These are phyloP conservation scores for Trichoderma sp. DNA, from an alignment of 2,329 filamentous ascomycete genomes.

Conservation along the genomic window DNA sequence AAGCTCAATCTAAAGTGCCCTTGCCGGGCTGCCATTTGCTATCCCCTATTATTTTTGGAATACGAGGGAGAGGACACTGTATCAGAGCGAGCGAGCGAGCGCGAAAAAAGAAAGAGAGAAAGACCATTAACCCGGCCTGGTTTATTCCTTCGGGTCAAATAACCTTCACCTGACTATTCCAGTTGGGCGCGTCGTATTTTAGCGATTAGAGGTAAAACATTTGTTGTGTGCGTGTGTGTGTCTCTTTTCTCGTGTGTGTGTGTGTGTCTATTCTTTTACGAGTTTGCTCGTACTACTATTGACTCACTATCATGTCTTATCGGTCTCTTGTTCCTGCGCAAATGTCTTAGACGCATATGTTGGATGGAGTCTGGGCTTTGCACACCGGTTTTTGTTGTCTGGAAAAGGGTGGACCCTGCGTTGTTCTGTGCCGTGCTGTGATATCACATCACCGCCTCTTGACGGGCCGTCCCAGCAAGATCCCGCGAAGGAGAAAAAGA, in stretches of 20 bases:
- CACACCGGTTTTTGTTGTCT: neutral
- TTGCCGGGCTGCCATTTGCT: neutral
- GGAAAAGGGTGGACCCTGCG: neutral
- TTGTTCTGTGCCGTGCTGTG: neutral
- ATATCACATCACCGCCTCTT: slow-evolving; percentile 16
- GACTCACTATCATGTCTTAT: neutral
- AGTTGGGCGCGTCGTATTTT: neutral
- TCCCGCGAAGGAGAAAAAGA: neutral
- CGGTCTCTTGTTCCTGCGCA: neutral
- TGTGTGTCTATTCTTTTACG: neutral
- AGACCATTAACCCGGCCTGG: neutral
- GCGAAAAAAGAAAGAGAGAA: neutral
- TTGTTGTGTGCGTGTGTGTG: neutral
- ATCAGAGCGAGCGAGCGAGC: neutral
- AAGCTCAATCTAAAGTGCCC: slow-evolving; percentile 1
- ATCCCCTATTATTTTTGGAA: neutral
- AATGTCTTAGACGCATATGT: neutral
- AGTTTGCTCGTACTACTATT: neutral
- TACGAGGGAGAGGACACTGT: neutral
- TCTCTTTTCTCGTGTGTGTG: neutral
- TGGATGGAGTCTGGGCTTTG: neutral
- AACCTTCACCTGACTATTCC: slow-evolving; percentile 12
- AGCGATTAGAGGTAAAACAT: neutral
- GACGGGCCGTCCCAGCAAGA: neutral
- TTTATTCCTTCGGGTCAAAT: neutral